Evolutionary conservation across 2,329 filamentous ascomycete genomes (phyloP), one percentile per base, ranked within the genome.

Genomic region (Aschersonia sp.): DNA sequence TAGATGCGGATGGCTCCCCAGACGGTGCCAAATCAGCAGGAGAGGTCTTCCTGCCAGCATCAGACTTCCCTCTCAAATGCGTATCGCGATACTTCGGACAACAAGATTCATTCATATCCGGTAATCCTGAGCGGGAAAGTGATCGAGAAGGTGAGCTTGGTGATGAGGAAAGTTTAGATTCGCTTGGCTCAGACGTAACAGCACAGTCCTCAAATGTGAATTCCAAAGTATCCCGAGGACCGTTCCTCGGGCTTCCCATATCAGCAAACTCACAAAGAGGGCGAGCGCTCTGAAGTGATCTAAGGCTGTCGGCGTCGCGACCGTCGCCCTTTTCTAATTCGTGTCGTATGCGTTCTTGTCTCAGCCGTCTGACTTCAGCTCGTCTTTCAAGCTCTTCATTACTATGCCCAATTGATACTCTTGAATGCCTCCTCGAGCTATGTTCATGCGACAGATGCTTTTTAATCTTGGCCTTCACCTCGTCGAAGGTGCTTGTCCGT

Each of bases 301-400:
- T 54, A 5, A 57, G 56, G 41, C 57, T 63, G 1, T 53, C 49
- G 14, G 63, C 59, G 14, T 67, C 63, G 44, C 65, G 62, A 8
- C 59, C 56, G 37, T 66, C 60, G 39, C 76, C 73, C 40, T 60
- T 69, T 43, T 71, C 67, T 4, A 80, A 63, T 53, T 79, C 76
- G 42, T 77, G 69, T 51, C 73, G 73, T n/a, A 79, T 79, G 51
- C 75, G 68, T 53, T 70, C 72, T 45, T 73, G 70, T 58, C 75
- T 71, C 7, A 79, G 61, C 22, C 75, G 68, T 53, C 68, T 73
- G 47, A 80, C 58, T 53, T 79, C 76, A 31, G 74, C 75, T 53
- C 75, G 68, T 31, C 75, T 67, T 46, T 73, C 70, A 42, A 76
- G 55, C 52, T 76, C 73, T 51, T 76, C 73, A 30, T 75, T 65